Conservation (phyloP, 2,329 filamentous ascomycete species). For the Chrysoporthe deuterocubensis region DNA sequence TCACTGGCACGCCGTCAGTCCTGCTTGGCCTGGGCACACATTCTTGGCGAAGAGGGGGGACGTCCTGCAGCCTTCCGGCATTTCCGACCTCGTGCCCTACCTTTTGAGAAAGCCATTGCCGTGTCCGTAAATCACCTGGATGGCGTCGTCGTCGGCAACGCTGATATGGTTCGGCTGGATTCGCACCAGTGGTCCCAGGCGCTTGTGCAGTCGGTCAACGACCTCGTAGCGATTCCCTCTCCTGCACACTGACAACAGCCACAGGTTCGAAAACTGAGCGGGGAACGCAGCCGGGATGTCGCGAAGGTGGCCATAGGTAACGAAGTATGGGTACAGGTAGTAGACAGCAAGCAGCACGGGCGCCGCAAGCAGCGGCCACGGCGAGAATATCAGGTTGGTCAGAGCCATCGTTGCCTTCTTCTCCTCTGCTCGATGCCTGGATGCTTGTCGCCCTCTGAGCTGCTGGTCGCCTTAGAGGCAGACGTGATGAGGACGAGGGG, state of each 20-base stretch:
- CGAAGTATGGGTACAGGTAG: slow-evolving; percentile 64
- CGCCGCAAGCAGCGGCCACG: slow-evolving; percentile 52
- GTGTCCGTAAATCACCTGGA: slow-evolving; percentile 77
- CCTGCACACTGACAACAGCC: slow-evolving; percentile 72
- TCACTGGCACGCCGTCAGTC: slow-evolving; percentile 54
- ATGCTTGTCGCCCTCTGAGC: not conserved
- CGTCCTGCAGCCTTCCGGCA: too few relatives aligned
- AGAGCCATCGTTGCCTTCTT: slow-evolving; percentile 37
- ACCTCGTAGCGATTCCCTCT: slow-evolving; percentile 65
- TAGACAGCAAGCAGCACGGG: slow-evolving; percentile 53
- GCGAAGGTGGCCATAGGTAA: slow-evolving; percentile 56
- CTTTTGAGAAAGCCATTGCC: slow-evolving; percentile 76
- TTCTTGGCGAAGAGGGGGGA: not conserved
- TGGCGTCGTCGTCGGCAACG: slow-evolving; percentile 78
- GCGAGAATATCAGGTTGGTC: slow-evolving; percentile 42
- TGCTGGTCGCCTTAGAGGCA: not conserved
- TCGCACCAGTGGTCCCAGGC: slow-evolving; percentile 77
- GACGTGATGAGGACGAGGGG: not conserved
- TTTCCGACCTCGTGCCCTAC: slow-evolving; percentile 38
- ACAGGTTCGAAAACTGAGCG: slow-evolving; percentile 74
- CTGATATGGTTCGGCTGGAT: slow-evolving; percentile 86
- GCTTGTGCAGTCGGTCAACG: slow-evolving; percentile 76
- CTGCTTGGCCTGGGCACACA: too few relatives aligned
- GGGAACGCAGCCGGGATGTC: slow-evolving; percentile 66
- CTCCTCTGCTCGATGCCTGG: not conserved